Percentiles rank a stretch among this genome's conserved stretches.
Conservation (phyloP, 2,329 filamentous ascomycete genomes). For the Colletotrichum sp. region DNA sequence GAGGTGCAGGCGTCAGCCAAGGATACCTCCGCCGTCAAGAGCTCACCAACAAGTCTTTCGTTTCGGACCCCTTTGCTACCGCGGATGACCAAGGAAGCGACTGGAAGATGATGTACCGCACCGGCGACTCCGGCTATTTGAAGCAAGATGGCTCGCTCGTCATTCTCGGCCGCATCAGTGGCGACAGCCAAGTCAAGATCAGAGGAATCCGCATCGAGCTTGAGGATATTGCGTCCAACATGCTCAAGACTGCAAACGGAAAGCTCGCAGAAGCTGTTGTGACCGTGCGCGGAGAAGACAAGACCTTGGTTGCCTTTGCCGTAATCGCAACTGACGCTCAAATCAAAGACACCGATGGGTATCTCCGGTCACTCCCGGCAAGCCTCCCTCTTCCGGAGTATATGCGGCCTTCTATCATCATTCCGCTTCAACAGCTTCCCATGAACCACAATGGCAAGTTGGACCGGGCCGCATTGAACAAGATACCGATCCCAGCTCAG, state of each 20-base stretch:
- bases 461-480: slow-evolving; percentile 31
- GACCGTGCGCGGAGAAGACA: slow-evolving; percentile 20
- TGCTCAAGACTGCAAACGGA: slow-evolving; percentile 25
- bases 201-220: slow-evolving; percentile 51
- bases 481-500: slow-evolving; percentile 26
- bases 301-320: slow-evolving; percentile 33
- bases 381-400: slow-evolving; percentile 33
- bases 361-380: slow-evolving; percentile 18
- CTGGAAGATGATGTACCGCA: slow-evolving; percentile 38
- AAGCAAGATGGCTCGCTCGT: slow-evolving; percentile 35
- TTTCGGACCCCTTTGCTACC: slow-evolving; percentile 20
- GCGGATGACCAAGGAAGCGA: not conserved
- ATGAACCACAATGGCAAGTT: slow-evolving; percentile 34
- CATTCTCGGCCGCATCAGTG: slow-evolving; percentile 40
- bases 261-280: slow-evolving; percentile 27
- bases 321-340: slow-evolving; percentile 20
- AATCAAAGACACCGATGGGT: not conserved
- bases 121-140: slow-evolving; percentile 44
- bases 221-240: slow-evolving; percentile 36
- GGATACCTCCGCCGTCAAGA: slow-evolving; percentile 43
- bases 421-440: slow-evolving; percentile 33
- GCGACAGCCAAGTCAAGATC: slow-evolving; percentile 52
- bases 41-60: slow-evolving; percentile 18
- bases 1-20: slow-evolving; percentile 42
- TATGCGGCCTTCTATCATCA: slow-evolving; percentile 35